Conservation (phyloP, 2,329 filamentous ascomycete genomes). For the Myriosclerotinia curreyana region DNA sequence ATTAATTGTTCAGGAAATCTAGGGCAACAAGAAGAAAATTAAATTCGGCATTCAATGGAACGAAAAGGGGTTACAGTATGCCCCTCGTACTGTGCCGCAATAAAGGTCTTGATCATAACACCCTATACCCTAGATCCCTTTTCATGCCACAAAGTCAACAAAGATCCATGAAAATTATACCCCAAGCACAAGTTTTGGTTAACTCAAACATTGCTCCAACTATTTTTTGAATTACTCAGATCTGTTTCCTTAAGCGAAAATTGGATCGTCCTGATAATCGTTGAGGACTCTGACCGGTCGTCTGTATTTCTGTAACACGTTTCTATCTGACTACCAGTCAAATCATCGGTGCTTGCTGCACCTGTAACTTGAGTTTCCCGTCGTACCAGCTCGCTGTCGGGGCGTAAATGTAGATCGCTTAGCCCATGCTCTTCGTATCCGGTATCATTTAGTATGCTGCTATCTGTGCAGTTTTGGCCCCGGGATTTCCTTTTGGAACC, state of each 20-base stretch:
- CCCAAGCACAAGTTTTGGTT: neutral
- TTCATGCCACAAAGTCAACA: neutral
- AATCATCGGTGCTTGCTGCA: conserved; percentile 3
- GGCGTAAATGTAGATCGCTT: conserved; percentile 1
- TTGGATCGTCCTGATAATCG: conserved; percentile 3
- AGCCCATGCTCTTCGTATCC: neutral
- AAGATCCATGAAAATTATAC: neutral
- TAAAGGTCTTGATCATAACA: neutral
- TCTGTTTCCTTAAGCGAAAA: conserved; percentile 10
- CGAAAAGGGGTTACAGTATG: neutral
- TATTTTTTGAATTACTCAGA: neutral
- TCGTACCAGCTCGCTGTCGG: neutral
- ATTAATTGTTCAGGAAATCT: neutral
- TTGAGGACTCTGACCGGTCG: neutral
- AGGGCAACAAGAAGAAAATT: neutral
- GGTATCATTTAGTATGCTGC: neutral
- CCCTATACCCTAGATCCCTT: neutral
- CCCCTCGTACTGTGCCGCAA: no score
- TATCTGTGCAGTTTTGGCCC: neutral
- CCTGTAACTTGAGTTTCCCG: conserved; percentile 6
- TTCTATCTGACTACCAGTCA: conserved; percentile 3
- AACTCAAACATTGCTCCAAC: conserved; percentile 17
- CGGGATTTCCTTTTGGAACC: neutral
- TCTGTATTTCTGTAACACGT: neutral
- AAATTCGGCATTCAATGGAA: neutral